Percentiles rank a stretch among this genome's conserved stretches.
These are phyloP conservation scores for Zychaea mexicana DNA, from an alignment of 371 early-diverging fungal genomes.

Conservation along the genomic window DNA sequence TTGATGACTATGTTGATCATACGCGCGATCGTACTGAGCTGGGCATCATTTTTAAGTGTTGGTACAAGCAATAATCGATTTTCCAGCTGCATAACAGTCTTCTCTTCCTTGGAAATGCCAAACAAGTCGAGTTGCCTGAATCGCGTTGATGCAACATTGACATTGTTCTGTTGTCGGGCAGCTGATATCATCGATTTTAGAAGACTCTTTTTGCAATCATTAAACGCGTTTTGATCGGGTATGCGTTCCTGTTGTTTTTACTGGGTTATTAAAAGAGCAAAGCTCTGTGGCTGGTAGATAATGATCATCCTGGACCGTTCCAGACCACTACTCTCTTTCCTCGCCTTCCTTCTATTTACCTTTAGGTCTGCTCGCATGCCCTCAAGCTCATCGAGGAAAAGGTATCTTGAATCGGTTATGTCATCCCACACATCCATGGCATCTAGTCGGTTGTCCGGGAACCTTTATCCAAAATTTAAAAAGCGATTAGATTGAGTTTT, in stretches of 20 bases:
- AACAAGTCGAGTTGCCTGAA: slow-evolving; percentile 25
- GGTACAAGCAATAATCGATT: neutral
- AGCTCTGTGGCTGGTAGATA: no score
- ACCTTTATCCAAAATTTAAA: slow-evolving; percentile 14
- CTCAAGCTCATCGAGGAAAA: slow-evolving; percentile 32
- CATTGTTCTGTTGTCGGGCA: slow-evolving; percentile 61
- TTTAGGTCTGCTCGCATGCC: neutral
- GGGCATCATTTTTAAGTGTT: neutral
- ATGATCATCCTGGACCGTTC: no score
- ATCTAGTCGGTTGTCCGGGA: slow-evolving; percentile 41
- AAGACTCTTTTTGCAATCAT: slow-evolving; percentile 15
- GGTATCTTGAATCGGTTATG: slow-evolving; percentile 31
- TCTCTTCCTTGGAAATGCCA: slow-evolving; percentile 8
- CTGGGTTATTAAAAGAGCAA: neutral
- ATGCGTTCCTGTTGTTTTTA: neutral
- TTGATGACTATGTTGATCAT: neutral
- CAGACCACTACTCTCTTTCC: no score
- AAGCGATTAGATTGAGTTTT: no score
- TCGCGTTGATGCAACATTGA: slow-evolving; percentile 46
- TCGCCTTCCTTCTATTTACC: no score
- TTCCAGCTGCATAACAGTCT: neutral
- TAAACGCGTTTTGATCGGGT: neutral
- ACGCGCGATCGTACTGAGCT: neutral
- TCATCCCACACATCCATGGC: slow-evolving; percentile 59
- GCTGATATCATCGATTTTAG: slow-evolving; percentile 45